These are phyloP conservation scores for Tuber brumale DNA, from an alignment of 495 filamentous ascomycete species.

Conservation along the genomic window DNA sequence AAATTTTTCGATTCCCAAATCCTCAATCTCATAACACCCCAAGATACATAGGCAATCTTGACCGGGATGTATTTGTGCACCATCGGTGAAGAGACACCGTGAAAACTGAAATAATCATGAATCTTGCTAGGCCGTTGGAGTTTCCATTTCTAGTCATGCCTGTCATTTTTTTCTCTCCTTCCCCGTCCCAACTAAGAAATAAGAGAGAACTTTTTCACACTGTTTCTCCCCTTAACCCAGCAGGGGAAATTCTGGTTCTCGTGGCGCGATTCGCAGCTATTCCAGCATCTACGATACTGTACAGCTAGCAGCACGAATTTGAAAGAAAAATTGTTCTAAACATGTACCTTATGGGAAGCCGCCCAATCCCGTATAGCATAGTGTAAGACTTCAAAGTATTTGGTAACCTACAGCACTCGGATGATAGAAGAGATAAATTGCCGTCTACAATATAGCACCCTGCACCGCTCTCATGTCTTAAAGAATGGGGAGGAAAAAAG, in stretches of 20 bases:
- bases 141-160: no score
- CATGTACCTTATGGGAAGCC: background rate
- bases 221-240: background rate
- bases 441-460: background rate
- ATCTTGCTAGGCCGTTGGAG: no score
- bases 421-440: background rate
- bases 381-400: background rate
- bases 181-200: rapidly evolving
- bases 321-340: background rate
- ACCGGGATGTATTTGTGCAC: no score
- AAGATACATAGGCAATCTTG: no score
- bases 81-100: no score
- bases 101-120: no score
- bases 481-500: background rate
- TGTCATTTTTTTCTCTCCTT: no score
- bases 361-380: background rate
- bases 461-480: background rate
- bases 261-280: no score
- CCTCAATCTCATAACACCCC: no score
- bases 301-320: background rate
- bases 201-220: background rate
- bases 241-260: background rate
- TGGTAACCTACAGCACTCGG: background rate
- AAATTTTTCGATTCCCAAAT: no score
- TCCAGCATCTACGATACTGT: background rate